These are phyloP conservation scores for Rhodotorula paludigena DNA, from an alignment of 768 basidiomycete species.

Conservation along the genomic window DNA sequence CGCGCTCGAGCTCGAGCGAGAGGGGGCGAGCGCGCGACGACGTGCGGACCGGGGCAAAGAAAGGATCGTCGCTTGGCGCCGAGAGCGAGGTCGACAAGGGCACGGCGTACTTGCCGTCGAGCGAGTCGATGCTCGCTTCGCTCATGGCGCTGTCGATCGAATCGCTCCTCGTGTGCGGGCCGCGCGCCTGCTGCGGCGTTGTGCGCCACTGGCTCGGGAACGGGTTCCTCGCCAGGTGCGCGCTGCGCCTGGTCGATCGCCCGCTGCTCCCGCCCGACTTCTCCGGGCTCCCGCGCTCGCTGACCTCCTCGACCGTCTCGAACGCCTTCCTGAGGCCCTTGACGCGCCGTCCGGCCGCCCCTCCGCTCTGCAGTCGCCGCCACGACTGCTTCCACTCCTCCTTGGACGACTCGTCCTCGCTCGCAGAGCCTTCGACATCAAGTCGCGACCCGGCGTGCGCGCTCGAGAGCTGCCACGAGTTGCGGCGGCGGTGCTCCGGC, in stretches of 20 bases:
- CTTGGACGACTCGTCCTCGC: constrained; percentile 33
- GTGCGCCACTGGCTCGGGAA: background rate
- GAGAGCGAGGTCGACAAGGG: background rate
- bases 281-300: background rate
- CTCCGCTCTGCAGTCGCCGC: constrained; percentile 14
- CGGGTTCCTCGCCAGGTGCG: no score
- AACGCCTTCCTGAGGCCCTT: constrained; percentile 35
- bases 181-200: no score
- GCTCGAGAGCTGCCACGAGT: constrained; percentile 4
- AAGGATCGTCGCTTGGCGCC: background rate
- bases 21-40: background rate
- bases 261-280: no score
- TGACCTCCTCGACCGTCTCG: constrained; percentile 14
- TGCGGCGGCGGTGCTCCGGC: background rate
- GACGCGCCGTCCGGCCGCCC: constrained; percentile 24
- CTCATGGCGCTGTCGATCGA: constrained; percentile 7
- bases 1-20: constrained; percentile 2
- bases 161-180: constrained; percentile 5
- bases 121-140: constrained; percentile 25
- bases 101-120: background rate
- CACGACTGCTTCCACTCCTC: constrained; percentile 39
- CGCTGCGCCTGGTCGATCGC: no score
- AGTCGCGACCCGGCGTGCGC: no score
- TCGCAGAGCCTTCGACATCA: constrained; percentile 21
- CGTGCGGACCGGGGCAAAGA: background rate